phyloP scores from a whole-genome alignment of 2,329 filamentous ascomycete genomes.

The Beauveria australis region DNA sequence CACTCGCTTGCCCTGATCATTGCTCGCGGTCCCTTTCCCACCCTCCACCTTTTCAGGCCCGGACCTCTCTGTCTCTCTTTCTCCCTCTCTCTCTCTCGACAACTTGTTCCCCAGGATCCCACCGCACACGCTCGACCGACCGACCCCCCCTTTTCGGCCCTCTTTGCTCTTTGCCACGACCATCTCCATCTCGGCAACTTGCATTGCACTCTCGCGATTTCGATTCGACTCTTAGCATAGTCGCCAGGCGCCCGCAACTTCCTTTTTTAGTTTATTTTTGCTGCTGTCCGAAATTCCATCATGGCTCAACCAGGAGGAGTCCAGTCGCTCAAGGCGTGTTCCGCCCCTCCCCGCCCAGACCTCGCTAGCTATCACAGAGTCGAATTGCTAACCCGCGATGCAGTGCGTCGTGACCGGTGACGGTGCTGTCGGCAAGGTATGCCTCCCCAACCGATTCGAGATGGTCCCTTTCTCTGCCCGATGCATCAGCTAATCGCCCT shows the following conservation, averaged over 20 bases:
- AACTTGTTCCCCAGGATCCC: neutral
- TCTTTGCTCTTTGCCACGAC: neutral
- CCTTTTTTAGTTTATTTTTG: neutral
- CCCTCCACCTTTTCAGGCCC: neutral
- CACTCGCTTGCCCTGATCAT: neutral
- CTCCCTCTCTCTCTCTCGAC: neutral
- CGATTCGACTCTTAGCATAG: neutral
- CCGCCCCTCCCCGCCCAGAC: conserved; percentile 1
- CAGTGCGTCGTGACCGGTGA: conserved; percentile 98
- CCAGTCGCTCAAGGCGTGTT: conserved; percentile 79
- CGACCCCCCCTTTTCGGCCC: conserved; percentile 2
- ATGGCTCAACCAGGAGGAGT: conserved; percentile 79
- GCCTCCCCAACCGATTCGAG: conserved; percentile 12
- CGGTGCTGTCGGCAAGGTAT: conserved; percentile 95
- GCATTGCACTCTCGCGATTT: neutral
- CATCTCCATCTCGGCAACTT: neutral
- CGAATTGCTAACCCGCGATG: conserved; percentile 27
- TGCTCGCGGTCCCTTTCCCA: neutral
- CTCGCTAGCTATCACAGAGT: conserved; percentile 23
- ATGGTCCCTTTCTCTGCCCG: neutral
- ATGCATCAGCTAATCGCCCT: conserved; percentile 20
- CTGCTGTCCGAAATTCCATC: conserved; percentile 24
- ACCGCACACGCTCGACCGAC: neutral
- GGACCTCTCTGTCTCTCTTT: neutral
- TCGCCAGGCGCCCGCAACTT: neutral